Base-by-base conservation (phyloP, 352 stramenopile genomes). In the Globisporangium cylindrosporum region DNA sequence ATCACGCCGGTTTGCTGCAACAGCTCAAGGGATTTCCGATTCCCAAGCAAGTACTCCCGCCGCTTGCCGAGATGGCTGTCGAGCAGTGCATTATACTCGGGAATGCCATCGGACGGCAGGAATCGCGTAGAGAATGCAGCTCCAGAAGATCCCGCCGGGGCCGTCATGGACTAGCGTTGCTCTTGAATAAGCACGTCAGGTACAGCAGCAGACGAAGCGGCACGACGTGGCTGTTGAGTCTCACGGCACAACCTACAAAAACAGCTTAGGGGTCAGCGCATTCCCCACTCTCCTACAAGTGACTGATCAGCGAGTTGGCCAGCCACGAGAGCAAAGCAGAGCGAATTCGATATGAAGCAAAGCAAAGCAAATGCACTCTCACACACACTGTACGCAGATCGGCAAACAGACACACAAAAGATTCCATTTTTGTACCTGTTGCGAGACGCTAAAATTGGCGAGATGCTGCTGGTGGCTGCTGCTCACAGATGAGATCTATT, bases 1-100 rank as follows among this genome's bases (percentile, higher is more conserved):
- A 92, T 82, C 2, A 84, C 84, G 34, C 84, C 84, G 1, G 84
- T 92, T 18, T 79, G 82, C 61, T 93, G 79, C 48, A 93, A 74
- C 22, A 89, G 61, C 66, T 74, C 66, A 5, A 93, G 67, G 9
- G 82, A 80, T 18, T 81, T 72, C 4, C 74, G 77, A 60, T 89
- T 91, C 46, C 82, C 84, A 0, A 93, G 77, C 15, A 93, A 62
- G 18, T 83, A 91, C 66, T 88, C 82, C 36, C 82, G 82, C 24
- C 80, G 81, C 59, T 89, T 88, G 27, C 83, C 81, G 9, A 93
- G 46, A 51, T 89, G 70, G 24, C 48, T 62, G 66, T 93, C 82
- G 41, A 93, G 70, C 38, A 93, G 64, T 32, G 85, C 85, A 57
- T 93, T 93, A 62, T 91, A 93, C 56, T 73, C 76, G 9, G 85